A percentile compares a stretch with the other conserved stretches of the same genome.
Evolutionary conservation across 495 filamentous ascomycete genomes (phyloP).

Genomic region (Penicillium desertorum): DNA sequence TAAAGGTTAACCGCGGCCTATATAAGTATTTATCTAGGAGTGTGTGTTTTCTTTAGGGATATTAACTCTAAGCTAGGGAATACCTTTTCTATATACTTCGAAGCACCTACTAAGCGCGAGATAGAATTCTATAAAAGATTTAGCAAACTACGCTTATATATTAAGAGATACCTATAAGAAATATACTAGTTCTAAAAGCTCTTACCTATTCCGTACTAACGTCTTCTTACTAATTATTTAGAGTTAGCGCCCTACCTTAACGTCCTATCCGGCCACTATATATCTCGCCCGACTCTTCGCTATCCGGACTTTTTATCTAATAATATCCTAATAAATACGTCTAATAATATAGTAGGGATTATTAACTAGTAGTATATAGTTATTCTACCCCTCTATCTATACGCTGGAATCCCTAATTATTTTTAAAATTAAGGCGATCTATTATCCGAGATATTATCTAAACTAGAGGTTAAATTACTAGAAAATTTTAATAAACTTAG

Average conservation of each 20-base stretch:
- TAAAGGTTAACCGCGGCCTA: constrained; percentile 34
- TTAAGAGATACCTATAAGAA: constrained; percentile 29
- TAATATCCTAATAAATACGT: constrained; percentile 32
- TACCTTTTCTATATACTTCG: constrained; percentile 22
- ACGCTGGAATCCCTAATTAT: constrained; percentile 28
- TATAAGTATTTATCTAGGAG: constrained; percentile 21
- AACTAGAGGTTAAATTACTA: constrained; percentile 27
- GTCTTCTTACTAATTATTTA: constrained; percentile 24
- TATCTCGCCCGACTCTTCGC: constrained; percentile 27
- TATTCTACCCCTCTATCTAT: constrained; percentile 31
- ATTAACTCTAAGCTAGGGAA: constrained; percentile 20
- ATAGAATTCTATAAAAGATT: constrained; percentile 24
- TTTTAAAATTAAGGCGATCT: constrained; percentile 38
- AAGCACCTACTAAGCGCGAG: constrained; percentile 30
- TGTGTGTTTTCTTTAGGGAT: constrained; percentile 1
- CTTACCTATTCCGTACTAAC: constrained; percentile 18
- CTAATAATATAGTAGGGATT: constrained; percentile 30
- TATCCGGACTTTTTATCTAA: constrained; percentile 29
- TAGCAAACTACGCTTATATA: constrained; percentile 28
- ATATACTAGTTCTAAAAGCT: constrained; percentile 17
- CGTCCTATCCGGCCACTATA: constrained; percentile 17
- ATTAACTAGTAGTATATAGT: constrained; percentile 39
- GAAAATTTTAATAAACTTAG: constrained; percentile 23
- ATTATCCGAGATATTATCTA: constrained; percentile 24
- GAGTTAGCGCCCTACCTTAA: constrained; percentile 24